Percentiles rank a stretch among this genome's conserved stretches.
phyloP scores from a whole-genome alignment of 2,329 filamentous ascomycete genomes.

The Didymosphaeria variabile region DNA sequence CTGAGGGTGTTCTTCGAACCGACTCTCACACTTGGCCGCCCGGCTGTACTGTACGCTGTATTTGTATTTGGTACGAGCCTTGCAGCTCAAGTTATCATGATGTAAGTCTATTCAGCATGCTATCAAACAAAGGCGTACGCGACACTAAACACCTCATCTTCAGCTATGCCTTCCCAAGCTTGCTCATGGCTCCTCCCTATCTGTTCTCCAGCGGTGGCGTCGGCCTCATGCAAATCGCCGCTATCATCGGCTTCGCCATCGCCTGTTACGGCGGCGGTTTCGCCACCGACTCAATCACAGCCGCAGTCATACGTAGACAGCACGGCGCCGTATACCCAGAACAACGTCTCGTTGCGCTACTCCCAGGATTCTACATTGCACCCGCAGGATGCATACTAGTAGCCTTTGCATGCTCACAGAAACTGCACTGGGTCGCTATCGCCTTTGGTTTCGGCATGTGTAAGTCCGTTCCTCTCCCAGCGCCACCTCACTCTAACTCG shows the following conservation, averaged over 20 bases:
- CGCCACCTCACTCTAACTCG: neutral
- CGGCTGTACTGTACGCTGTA: constrained; percentile 17
- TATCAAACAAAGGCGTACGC: no score
- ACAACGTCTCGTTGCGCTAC: constrained; percentile 7
- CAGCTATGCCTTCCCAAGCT: constrained; percentile 21
- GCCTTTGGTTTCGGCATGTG: neutral
- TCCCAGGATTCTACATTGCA: neutral
- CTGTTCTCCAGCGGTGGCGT: constrained; percentile 15
- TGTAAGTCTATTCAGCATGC: constrained; percentile 10
- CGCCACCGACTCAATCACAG: constrained; percentile 20
- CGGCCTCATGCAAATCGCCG: neutral
- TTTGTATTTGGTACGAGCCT: constrained; percentile 21
- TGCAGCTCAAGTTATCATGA: constrained; percentile 19
- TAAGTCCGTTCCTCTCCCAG: neutral
- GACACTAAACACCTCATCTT: neutral
- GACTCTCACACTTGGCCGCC: neutral
- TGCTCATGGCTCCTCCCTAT: constrained; percentile 20
- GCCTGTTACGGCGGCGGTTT: constrained; percentile 21
- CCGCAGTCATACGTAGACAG: constrained; percentile 17
- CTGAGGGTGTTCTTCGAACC: no score
- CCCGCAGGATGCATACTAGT: neutral
- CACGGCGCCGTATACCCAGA: constrained; percentile 15
- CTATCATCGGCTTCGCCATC: constrained; percentile 18
- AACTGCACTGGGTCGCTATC: neutral
- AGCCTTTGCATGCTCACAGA: neutral